Base-by-base conservation (phyloP, 1,284 basidiomycete genomes). In the Entoloma clypeatum region DNA sequence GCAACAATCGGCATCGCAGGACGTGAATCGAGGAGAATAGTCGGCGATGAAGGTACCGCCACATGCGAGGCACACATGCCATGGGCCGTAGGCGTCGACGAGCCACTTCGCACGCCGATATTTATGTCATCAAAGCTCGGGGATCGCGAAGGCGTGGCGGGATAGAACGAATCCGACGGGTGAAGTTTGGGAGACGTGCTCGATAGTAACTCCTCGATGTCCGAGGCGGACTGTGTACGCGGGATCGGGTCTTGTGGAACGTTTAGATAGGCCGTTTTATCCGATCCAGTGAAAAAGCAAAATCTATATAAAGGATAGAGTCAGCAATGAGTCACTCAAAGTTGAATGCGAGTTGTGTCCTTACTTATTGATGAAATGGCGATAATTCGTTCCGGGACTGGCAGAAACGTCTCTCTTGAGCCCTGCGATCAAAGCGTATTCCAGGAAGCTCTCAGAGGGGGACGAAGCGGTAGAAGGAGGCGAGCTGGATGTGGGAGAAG, bases 251-350 rank as follows among this genome's bases (percentile, higher is more conserved):
- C 23, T 17, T 11, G 21, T 23, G 19, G 18, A 28, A 23, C 29
- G 33, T 44, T 29, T 24, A 24, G 16, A 36, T 11, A 25, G n/a
- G 35, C 45, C 13, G 29, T 22, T 17, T 21, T 39, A 27, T 56
- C 61, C 8, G 59, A 52, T 3, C 84, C 84, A 0, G 85, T 86
- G 60, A 75, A 88, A 62, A 86, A 88, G 65, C 85, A 87, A 58
- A 83, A 86, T 50, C 85, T 87, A 46, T 17, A 22, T 13, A 13
- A 8, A 19, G 54, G 28, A 25, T 36, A 52, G 22, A 7, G 44
- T 24, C 26, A 39, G 26, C 21, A 26, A 29, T 29, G 6, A 11
- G 18, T 7, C 18, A 35, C 26, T 28, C 9, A 41, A 36, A 10
- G 17, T 23, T 7, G 25, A 5, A 8, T 38, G 30, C 27, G 38